Percentiles rank a stretch among this genome's conserved stretches.
These are phyloP conservation scores for Carpinus viminea DNA, from an alignment of 306 rosid species.

Conservation along the genomic window DNA sequence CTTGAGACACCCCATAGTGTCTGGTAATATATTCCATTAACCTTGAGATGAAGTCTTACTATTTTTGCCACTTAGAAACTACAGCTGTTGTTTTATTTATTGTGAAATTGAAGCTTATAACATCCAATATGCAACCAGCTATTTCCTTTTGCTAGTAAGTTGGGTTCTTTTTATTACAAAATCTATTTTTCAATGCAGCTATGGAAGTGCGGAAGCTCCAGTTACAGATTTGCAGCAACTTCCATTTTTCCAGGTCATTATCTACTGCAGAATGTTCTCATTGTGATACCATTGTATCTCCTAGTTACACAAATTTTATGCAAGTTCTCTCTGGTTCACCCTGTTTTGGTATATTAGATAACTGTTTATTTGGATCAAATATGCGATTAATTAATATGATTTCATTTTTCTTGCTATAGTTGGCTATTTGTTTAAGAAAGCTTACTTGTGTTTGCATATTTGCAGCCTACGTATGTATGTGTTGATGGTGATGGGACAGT, in stretches of 20 bases:
- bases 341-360: not conserved
- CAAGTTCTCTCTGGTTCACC: not conserved
- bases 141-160: not conserved
- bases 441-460: slow-evolving; percentile 26
- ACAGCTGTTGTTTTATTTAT: not conserved
- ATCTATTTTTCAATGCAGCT: slow-evolving; percentile 56
- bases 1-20: slow-evolving; percentile 77
- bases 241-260: slow-evolving; percentile 57
- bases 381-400: not conserved
- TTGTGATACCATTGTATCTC: slow-evolving; percentile 13
- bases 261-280: slow-evolving; percentile 11
- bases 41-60: not conserved
- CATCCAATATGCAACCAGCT: not conserved
- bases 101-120: slow-evolving; percentile 3
- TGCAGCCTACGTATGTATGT: slow-evolving; percentile 67
- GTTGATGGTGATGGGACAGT: slow-evolving; percentile 98
- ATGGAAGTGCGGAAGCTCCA: slow-evolving; percentile 70
- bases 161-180: slow-evolving; percentile 15
- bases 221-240: slow-evolving; percentile 68
- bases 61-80: not conserved
- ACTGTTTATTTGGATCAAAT: not conserved
- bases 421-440: slow-evolving; percentile 4
- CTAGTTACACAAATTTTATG: not conserved
- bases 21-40: slow-evolving; percentile 56
- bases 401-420: not conserved